Evolutionary conservation across 2,329 filamentous ascomycete species (phyloP), one percentile per base, ranked within the genome.

Genomic region (Alternaria ventricosa): DNA sequence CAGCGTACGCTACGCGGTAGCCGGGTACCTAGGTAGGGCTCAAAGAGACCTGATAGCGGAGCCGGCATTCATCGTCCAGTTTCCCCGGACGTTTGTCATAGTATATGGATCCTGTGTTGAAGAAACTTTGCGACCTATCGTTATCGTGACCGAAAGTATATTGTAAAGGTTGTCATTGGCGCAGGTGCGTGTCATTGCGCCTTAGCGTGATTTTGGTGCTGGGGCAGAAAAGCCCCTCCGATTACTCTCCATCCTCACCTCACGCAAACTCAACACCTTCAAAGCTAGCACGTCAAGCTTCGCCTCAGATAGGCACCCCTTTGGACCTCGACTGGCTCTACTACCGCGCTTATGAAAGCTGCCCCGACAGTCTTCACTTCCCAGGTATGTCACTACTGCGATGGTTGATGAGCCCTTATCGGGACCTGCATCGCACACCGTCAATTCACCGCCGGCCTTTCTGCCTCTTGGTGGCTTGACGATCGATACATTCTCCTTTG

Each of bases 361-460:
- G 80, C 81, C 78, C 81, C 80, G 70, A 83, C 83, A 72, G 78
- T 80, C 78, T 85, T 84, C 77, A 85, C 84, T 79, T 85, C 83
- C 75, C 84, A 85, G 84, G 84, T 85, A 83, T 71, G 82, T 79
- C 51, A 50, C 61, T 61, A 66, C 60, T 64, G 66, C 63, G 46
- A 59, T 60, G 43, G 55, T 55, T 53, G 25, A 51, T 44, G 41
- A 56, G 61, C 65, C 62, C 74, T 79, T 79, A 78, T 78, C 77
- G 70, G 47, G 47, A 63, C 65, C 75, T 72, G 51, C 45, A 60
- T 66, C 54, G 67, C 73, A 67, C 77, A 71, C 74, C 72, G 72
- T 74, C 71, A 68, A 71, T 71, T 70, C 67, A 68, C 61, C 67
- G 65, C 62, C 61, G 60, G 60, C 60, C 60, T 27, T 55, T 28